These are phyloP conservation scores for Alternaria gaisen DNA, from an alignment of 2,329 filamentous ascomycete genomes.

Conservation along the genomic window DNA sequence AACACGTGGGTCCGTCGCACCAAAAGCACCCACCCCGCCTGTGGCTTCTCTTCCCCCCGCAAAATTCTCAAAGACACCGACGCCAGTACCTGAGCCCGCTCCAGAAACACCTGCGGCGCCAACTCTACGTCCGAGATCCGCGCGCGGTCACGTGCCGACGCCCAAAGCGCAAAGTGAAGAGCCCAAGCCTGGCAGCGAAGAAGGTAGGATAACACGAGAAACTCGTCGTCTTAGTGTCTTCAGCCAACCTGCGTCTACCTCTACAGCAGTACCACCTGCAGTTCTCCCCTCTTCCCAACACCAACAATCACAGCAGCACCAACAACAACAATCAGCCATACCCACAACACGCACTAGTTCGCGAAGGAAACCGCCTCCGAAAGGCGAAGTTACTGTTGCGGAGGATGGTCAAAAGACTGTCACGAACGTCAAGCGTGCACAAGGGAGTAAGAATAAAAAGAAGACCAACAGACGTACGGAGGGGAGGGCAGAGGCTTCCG, in stretches of 20 bases:
- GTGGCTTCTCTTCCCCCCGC: constrained; percentile 21
- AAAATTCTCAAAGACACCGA: constrained; percentile 31
- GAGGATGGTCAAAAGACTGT: constrained; percentile 69
- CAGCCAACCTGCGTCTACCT: constrained; percentile 45
- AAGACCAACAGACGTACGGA: constrained; percentile 59
- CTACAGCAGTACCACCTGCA: constrained; percentile 12
- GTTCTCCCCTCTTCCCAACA: neutral
- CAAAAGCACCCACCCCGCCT: constrained; percentile 37
- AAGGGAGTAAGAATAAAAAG: constrained; percentile 47
- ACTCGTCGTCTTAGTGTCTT: constrained; percentile 58
- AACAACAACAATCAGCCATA: constrained; percentile 16
- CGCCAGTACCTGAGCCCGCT: constrained; percentile 25
- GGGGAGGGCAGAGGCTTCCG: constrained; percentile 12
- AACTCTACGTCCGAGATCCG: constrained; percentile 46
- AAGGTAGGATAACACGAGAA: constrained; percentile 46
- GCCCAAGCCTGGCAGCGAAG: constrained; percentile 50
- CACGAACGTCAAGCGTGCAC: constrained; percentile 75
- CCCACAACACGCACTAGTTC: constrained; percentile 56
- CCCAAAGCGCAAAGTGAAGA: constrained; percentile 61
- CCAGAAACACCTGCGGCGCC: constrained; percentile 23
- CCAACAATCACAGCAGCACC: neutral
- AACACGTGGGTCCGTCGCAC: constrained; percentile 44
- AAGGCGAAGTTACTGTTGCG: constrained; percentile 71
- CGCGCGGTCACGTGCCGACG: constrained; percentile 50
- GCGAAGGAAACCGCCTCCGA: constrained; percentile 75